Evolutionary conservation across 2,329 filamentous ascomycete genomes (phyloP).

Genomic region (Metarhizium guizhouense): DNA sequence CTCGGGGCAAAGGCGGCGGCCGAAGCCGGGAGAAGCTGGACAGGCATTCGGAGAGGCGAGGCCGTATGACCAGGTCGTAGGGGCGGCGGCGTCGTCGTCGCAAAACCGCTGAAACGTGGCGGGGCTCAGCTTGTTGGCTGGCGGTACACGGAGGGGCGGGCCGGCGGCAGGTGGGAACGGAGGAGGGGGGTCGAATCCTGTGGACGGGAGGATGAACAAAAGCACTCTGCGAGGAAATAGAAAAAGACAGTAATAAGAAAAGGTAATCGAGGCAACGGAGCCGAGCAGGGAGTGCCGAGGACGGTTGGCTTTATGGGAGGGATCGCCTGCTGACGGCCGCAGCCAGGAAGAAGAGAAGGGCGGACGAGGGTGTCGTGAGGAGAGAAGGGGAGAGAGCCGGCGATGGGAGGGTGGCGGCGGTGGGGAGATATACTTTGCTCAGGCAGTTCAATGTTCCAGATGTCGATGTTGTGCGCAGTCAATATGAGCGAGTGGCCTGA

Average conservation of each 20-base stretch:
- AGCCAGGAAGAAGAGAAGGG: slow-evolving; percentile 48
- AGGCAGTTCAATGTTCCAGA: too few relatives aligned
- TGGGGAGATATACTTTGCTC: slow-evolving; percentile 2
- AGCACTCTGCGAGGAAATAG: slow-evolving; percentile 14
- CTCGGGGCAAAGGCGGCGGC: slow-evolving; percentile 93
- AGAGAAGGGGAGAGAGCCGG: slow-evolving; percentile 35
- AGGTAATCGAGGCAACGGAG: slow-evolving; percentile 40
- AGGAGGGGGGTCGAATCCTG: not conserved
- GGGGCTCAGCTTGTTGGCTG: not conserved
- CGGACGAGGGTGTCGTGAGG: slow-evolving; percentile 50
- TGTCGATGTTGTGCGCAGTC: too few relatives aligned
- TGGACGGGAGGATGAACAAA: slow-evolving; percentile 4
- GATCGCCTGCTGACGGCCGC: slow-evolving; percentile 51
- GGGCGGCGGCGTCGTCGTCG: too few relatives aligned
- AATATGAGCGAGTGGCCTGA: not conserved
- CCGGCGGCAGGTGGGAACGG: not conserved
- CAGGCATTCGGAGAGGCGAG: slow-evolving; percentile 58
- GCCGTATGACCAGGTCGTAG: not conserved
- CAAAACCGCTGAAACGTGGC: not conserved
- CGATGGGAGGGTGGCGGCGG: slow-evolving; percentile 34
- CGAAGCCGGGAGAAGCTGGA: slow-evolving; percentile 87
- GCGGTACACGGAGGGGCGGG: not conserved
- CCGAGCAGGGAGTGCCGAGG: slow-evolving; percentile 32
- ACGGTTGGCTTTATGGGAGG: slow-evolving; percentile 7
- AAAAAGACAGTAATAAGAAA: slow-evolving; percentile 32